Conservation (phyloP, 352 stramenopile species). For the Phytophthora quininea region DNA sequence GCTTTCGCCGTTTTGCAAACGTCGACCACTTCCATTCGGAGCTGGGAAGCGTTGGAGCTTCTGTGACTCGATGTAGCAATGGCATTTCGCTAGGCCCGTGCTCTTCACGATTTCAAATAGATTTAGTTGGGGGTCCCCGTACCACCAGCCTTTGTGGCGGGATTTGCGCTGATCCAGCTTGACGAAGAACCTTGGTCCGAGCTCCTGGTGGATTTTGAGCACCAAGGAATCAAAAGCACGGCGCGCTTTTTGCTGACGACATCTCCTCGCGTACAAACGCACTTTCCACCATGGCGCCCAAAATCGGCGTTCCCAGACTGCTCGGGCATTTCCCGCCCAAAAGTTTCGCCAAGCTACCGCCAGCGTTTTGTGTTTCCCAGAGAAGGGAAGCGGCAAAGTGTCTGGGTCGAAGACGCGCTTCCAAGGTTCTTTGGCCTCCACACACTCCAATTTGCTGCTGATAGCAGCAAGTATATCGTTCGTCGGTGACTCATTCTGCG, state of each 20-base stretch:
- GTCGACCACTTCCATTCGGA: not conserved
- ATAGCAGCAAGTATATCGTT: conserved; percentile 5
- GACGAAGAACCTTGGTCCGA: conserved; percentile 29
- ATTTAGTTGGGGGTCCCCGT: conserved; percentile 4
- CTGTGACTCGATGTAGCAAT: conserved; percentile 30
- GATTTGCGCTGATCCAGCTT: conserved; percentile 16
- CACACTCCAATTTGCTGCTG: conserved; percentile 3
- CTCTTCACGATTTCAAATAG: conserved; percentile 14
- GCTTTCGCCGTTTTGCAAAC: conserved; percentile 14
- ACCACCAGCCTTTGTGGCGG: conserved; percentile 33
- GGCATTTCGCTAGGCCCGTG: conserved; percentile 7
- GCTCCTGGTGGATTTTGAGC: conserved; percentile 9
- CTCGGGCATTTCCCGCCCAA: conserved; percentile 18
- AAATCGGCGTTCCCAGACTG: conserved; percentile 39
- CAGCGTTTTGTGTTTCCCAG: conserved; percentile 10
- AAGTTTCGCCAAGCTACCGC: conserved; percentile 16
- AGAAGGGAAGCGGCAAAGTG: conserved; percentile 13
- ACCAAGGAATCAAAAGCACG: conserved; percentile 22
- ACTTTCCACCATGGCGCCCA: conserved; percentile 16
- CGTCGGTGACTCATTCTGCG: not conserved
- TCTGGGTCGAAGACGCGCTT: conserved; percentile 14
- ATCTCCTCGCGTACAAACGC: conserved; percentile 10
- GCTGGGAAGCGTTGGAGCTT: conserved; percentile 19
- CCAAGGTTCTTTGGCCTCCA: conserved; percentile 20
- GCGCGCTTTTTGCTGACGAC: conserved; percentile 23